phyloP scores from a whole-genome alignment of 2,329 filamentous ascomycete genomes.

The Penicillium sp. region DNA sequence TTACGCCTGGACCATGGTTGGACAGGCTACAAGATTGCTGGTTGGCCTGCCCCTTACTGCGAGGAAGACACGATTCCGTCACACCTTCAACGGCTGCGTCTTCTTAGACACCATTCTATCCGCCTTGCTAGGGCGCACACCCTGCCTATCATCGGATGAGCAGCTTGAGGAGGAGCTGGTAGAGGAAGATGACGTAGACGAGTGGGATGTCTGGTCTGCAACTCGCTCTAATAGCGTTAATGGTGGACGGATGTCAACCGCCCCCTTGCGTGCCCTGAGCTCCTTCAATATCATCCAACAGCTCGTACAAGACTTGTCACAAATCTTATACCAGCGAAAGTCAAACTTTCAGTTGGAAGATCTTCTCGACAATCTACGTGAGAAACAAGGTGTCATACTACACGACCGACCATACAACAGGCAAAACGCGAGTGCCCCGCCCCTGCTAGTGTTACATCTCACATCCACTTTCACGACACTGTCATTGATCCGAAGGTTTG shows the following conservation, averaged over 20 bases:
- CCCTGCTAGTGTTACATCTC: conserved; percentile 26
- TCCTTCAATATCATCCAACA: conserved; percentile 23
- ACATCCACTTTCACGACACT: conserved; percentile 21
- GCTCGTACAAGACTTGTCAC: conserved; percentile 21
- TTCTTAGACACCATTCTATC: conserved; percentile 28
- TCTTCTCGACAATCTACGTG: conserved; percentile 7
- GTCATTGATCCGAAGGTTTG: conserved; percentile 11
- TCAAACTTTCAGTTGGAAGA: not conserved
- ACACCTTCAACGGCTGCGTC: conserved; percentile 25
- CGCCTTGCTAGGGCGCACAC: conserved; percentile 15
- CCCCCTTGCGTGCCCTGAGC: conserved; percentile 24
- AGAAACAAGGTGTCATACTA: conserved; percentile 6
- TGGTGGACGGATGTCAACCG: conserved; percentile 9
- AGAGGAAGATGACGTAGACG: conserved; percentile 28
- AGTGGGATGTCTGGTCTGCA: conserved; percentile 28
- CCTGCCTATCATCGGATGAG: conserved; percentile 19
- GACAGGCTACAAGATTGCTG: conserved; percentile 61
- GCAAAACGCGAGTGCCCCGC: conserved; percentile 13
- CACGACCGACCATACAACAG: conserved; percentile 14
- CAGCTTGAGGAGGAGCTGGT: conserved; percentile 12
- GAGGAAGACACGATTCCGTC: conserved; percentile 19
- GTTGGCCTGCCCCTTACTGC: conserved; percentile 1
- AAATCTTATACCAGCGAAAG: not conserved
- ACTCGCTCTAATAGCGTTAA: conserved; percentile 1
- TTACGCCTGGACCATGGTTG: conserved; percentile 64